Evolutionary conservation across 805 yeast genomes (phyloP), one percentile per base, ranked within the genome.

Genomic region (Cyberlindnera japonica): DNA sequence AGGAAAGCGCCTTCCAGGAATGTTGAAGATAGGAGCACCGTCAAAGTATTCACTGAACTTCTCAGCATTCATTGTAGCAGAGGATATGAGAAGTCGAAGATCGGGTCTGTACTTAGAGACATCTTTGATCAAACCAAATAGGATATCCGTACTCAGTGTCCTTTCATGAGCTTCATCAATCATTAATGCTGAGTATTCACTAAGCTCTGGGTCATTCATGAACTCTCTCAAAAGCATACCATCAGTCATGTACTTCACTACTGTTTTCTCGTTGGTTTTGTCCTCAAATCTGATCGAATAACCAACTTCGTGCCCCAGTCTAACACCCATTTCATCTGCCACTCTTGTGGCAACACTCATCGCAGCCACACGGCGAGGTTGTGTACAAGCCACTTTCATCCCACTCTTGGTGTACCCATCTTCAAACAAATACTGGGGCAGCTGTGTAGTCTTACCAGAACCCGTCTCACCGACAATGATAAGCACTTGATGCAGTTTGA

Each of bases 81-180:
- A 89, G 0, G 97, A 89, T 21, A 93, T 82, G 15, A 93, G 67
- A 5, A 93, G 54, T 50, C 79, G 79, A 40, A 93, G 65, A 45
- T 85, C 95, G 0, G 81, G 75, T 39, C 97, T 67, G 30, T 76
- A 62, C 17, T 65, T 66, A 2, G 75, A 58, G 0, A 88, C 74
- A 45, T 83, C 85, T 49, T 91, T 91, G 23, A 91, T 62, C 26
- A 93, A 65, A 1, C 96, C 95, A 37, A 91, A 67, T 8, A 91
- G 57, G 9, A 79, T 72, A 62, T 91, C 99, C 0, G 98, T 91
- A n/a, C 91, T 81, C 29, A 91, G 68, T 0, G 98, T 93, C 43
- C 99, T 72, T 59, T 93, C 99, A 58, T 93, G 99, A 0, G 99
- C 99, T 62, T 91, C 99, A 63, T 91, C 99, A 35, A 91, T 81